Percentiles rank a stretch among this genome's conserved stretches.
These are phyloP conservation scores for Liriodendron chinense DNA, from an alignment of 164 flowering plant species.

Conservation along the genomic window DNA sequence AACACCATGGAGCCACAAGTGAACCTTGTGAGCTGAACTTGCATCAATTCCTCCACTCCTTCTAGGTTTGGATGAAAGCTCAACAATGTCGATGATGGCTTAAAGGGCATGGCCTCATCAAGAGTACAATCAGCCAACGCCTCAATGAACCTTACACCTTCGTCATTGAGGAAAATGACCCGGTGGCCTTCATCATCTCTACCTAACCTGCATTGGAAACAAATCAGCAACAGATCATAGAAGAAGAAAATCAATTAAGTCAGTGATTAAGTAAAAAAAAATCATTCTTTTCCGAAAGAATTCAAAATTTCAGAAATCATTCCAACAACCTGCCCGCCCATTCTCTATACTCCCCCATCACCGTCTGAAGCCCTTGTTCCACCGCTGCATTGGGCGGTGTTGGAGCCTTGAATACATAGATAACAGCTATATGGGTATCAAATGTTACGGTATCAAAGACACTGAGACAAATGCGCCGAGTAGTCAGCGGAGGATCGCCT, in stretches of 20 bases:
- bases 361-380: conserved; percentile 15
- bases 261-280: no score
- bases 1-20: conserved; percentile 30
- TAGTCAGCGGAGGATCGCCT: conserved; percentile 17
- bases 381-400: not conserved
- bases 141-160: conserved; percentile 16
- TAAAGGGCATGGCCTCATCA: conserved; percentile 2
- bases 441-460: conserved; percentile 30
- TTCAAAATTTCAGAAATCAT: no score
- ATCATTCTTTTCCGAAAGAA: no score
- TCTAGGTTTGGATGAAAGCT: conserved; percentile 26
- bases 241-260: no score
- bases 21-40: conserved; percentile 38
- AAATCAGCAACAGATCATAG: no score
- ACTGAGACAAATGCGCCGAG: conserved; percentile 16
- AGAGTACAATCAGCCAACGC: conserved; percentile 13
- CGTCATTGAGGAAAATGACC: conserved; percentile 6
- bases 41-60: conserved; percentile 27
- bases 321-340: conserved; percentile 16
- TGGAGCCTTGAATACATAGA: conserved; percentile 21
- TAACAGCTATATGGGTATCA: conserved; percentile 21
- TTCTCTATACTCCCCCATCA: conserved; percentile 10
- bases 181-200: conserved; percentile 2
- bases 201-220: not conserved
- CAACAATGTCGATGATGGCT: conserved; percentile 9